Evolutionary conservation across 805 yeast species (phyloP), one percentile per base, ranked within the genome.

Genomic region (Candida endomychidarum): DNA sequence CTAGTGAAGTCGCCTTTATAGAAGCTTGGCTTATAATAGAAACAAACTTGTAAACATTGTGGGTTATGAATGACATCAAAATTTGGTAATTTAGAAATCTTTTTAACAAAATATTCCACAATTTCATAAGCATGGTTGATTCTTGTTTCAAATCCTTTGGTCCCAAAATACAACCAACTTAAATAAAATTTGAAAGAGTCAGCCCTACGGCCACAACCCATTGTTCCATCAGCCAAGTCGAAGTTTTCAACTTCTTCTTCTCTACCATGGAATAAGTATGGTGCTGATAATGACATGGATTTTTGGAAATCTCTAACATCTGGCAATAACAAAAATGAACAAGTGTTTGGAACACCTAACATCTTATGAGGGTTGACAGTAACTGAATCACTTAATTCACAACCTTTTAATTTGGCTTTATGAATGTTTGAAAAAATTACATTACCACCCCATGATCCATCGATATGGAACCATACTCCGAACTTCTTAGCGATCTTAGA

Each of bases 361-460:
- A 84, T 80, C 54, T 86, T 86, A 65, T 86, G 96, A 3, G 96
- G 96, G 54, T 86, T 87, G 16, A 80, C 75, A 2, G 96, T 86
- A 41, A 86, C 70, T 8, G 90, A 82, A 58, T 86, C 77, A 1
- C 93, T 95, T 15, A 71, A 54, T 29, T 83, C 75, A 22, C 75
- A 58, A 1, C 96, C 96, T 12, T 60, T 54, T 45, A 86, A 58
- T 48, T 74, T 72, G 41, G 58, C 34, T 29, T 54, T 58, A 40
- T 78, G 76, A 8, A 48, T 63, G 0, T 58, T 50, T 29, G 87
- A 80, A 63, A 86, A 87, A 0, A 85, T 71, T 8, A 83, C 81
- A 51, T 87, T 87, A 7, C 91, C 96, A 23, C 96, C 96, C 95
- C 95, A 86, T 5, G 93, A 84, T 1, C 93, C 96, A 61, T 86